Conservation (phyloP, 2,329 filamentous ascomycete species). For the Cytospora paraplurivora region DNA sequence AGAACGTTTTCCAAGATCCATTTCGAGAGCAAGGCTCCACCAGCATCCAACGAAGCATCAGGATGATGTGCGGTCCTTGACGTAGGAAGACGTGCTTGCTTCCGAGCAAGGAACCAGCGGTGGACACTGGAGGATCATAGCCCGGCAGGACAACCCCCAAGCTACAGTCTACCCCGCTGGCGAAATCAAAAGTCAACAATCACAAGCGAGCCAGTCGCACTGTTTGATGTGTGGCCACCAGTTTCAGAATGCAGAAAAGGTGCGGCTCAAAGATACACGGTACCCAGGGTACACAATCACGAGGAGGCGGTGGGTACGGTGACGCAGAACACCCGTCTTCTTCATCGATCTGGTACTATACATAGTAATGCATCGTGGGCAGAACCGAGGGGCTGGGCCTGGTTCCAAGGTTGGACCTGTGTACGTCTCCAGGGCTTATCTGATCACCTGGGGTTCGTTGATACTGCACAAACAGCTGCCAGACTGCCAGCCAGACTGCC, state of each 20-base stretch:
- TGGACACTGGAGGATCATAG: background rate
- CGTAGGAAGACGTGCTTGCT: slow-evolving; percentile 12
- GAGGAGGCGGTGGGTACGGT: background rate
- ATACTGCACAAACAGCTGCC: background rate
- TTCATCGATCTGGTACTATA: background rate
- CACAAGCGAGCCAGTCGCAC: background rate
- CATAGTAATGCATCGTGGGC: background rate
- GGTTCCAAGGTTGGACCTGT: no score
- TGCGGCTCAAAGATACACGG: background rate
- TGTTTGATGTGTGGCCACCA: background rate
- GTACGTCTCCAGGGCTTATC: background rate
- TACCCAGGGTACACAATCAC: no score
- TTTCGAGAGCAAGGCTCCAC: background rate
- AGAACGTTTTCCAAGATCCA: slow-evolving; percentile 3
- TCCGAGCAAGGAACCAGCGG: background rate
- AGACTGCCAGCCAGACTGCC: background rate
- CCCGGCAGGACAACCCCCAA: background rate
- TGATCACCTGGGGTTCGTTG: background rate
- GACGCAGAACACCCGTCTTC: background rate
- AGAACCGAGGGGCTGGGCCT: slow-evolving; percentile 3
- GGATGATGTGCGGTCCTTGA: slow-evolving; percentile 11
- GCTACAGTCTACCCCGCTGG: background rate
- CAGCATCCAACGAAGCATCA: background rate
- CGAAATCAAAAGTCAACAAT: background rate
- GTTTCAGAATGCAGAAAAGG: background rate